These are phyloP conservation scores for Mycena galericulata DNA, from an alignment of 768 basidiomycete species.

Conservation along the genomic window DNA sequence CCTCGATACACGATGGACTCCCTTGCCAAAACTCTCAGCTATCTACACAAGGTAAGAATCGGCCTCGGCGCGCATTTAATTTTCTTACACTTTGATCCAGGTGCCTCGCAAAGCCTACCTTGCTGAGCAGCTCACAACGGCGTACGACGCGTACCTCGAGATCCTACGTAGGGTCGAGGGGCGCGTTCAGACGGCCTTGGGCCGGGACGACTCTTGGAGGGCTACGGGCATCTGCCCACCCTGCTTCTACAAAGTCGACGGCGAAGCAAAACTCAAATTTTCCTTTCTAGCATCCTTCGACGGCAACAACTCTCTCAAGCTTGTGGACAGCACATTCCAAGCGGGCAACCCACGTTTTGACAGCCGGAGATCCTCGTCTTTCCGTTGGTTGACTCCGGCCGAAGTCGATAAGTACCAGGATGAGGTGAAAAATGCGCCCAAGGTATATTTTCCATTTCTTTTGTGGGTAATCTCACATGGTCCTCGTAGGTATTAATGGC, in stretches of 20 bases:
- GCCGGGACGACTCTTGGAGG: background rate
- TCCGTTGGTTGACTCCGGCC: background rate
- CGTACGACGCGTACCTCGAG: constrained; percentile 15
- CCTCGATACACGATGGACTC: constrained; percentile 40
- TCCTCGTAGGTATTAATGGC: too few relatives aligned
- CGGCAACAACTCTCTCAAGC: constrained; percentile 17
- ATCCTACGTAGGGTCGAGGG: constrained; percentile 5
- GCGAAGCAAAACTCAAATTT: background rate
- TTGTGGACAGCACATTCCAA: background rate
- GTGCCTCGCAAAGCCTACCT: background rate
- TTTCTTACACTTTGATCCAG: background rate
- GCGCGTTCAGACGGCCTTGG: background rate
- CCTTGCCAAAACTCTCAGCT: constrained; percentile 23
- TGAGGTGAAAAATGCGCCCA: background rate
- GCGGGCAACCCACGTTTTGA: constrained; percentile 1
- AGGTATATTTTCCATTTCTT: too few relatives aligned
- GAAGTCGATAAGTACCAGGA: constrained; percentile 23
- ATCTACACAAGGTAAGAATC: constrained; percentile 34
- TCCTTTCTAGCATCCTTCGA: background rate
- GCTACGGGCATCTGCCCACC: constrained; percentile 9
- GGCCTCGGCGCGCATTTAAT: too few relatives aligned
- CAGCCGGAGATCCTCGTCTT: background rate
- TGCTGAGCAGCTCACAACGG: background rate
- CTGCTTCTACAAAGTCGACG: background rate
- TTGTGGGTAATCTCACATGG: too few relatives aligned